These are phyloP conservation scores for Periconia digitata DNA, from an alignment of 2,329 filamentous ascomycete genomes.

Conservation along the genomic window DNA sequence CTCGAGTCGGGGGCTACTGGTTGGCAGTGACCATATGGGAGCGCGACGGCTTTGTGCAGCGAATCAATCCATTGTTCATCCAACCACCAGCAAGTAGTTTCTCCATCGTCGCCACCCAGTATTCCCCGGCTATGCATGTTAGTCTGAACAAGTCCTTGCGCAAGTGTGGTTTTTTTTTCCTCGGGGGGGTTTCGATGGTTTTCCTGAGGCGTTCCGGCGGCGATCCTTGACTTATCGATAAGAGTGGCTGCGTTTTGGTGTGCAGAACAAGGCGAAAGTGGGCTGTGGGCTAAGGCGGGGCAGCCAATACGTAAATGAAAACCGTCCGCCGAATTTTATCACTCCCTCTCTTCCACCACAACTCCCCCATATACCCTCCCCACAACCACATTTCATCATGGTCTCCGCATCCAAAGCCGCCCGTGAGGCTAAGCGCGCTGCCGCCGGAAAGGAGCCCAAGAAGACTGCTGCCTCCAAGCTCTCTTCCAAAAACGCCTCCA, in stretches of 20 bases:
- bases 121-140: too few relatives aligned
- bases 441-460: conserved; percentile 72
- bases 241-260: neutral
- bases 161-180: neutral
- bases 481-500: conserved; percentile 68
- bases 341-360: conserved; percentile 22
- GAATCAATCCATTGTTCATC: neutral
- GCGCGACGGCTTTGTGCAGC: neutral
- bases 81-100: too few relatives aligned
- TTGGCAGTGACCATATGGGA: too few relatives aligned
- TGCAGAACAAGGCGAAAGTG: neutral
- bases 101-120: too few relatives aligned
- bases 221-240: neutral
- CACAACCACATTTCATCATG: conserved; percentile 50
- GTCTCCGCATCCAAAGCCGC: conserved; percentile 70
- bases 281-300: neutral
- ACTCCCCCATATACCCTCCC: conserved; percentile 2
- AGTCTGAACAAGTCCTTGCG: too few relatives aligned
- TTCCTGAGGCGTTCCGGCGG: neutral
- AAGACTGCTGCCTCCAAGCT: conserved; percentile 73
- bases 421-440: conserved; percentile 66
- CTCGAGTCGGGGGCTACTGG: too few relatives aligned
- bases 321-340: conserved; percentile 23
- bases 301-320: neutral
- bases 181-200: neutral